Base-by-base conservation (phyloP, 1,284 basidiomycete species). In the Meripilus lineatus region DNA sequence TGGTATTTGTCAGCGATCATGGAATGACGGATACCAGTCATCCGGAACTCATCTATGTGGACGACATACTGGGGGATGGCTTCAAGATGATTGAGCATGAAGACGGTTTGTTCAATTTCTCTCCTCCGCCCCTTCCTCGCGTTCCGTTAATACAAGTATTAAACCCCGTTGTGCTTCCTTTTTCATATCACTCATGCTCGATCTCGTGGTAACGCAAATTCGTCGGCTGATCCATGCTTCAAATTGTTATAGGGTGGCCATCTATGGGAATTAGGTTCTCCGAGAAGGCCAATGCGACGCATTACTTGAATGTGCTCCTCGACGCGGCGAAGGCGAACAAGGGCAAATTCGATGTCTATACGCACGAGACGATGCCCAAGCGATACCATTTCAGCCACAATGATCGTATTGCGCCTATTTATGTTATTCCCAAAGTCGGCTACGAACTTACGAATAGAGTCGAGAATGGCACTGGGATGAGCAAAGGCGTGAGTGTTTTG, bases 1-100 rank as follows among this genome's bases (percentile, higher is more conserved):
- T 96, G 22, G 74, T 95, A 21, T 91, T 94, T 55, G 89, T 96
- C 40, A 89, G 84, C 47, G 93, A 96, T 63, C 93, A 96, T 58
- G 93, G 93, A 3, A 95, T 96, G 93, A 85, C 83, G 0, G 83
- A 85, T 53, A 94, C 91, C 6, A 83, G 80, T 49, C 75, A 88
- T 51, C 79, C 83, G 0, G 76, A 84, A 38, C 70, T 82, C 42
- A 69, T 95, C 28, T 92, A 84, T 62, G 70, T 96, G 40, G 92
- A 96, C 59, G 82, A 89, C 47, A 77, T 93, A 45, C 68, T 94
- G n/a, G 89, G 86, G 0, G 79, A 86, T 1, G 84, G 81, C 2
- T 72, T 79, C 48, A 61, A 61, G 17, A 68, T 66, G 37, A 82
- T 89, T 48, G 76, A 79, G 47, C 83, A 86, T 54, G 75, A 80